Evolutionary conservation across 1,139 yeast species (phyloP).

Genomic region (Ogataea hybrid): DNA sequence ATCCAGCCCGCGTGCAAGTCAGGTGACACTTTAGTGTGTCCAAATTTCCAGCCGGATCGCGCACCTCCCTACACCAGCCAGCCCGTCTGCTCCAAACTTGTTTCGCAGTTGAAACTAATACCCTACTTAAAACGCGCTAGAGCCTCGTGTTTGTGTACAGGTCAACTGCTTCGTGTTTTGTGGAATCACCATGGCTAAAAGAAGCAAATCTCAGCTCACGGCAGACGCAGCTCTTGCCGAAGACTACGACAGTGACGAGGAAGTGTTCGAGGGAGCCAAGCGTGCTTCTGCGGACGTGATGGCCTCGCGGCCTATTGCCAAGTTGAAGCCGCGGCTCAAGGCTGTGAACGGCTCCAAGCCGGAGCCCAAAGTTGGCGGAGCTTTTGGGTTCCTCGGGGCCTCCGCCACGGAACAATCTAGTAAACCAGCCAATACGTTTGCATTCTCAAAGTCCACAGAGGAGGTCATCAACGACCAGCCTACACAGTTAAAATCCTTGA

Average conservation of each 20-base stretch:
- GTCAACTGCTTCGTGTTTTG: conserved; percentile 8
- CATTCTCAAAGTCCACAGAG: conserved; percentile 12
- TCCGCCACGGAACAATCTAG: background rate
- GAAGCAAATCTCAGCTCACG: conserved; percentile 47
- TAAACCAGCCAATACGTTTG: conserved; percentile 7
- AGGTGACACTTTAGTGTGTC: conserved; percentile 1
- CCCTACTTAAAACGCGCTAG: conserved; percentile 7
- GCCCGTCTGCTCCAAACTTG: background rate
- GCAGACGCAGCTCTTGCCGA: conserved; percentile 51
- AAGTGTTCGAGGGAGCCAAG: conserved; percentile 33
- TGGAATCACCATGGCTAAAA: conserved; percentile 40
- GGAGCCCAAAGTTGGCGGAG: conserved; percentile 8
- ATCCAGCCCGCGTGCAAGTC: conserved; percentile 4
- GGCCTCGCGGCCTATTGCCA: conserved; percentile 55
- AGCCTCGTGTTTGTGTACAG: conserved; percentile 36
- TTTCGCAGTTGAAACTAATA: conserved; percentile 6
- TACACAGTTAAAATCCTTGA: conserved; percentile 62
- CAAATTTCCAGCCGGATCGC: background rate
- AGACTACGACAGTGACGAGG: conserved; percentile 40
- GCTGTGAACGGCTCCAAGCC: conserved; percentile 7
- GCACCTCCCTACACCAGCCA: conserved; percentile 2
- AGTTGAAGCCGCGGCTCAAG: conserved; percentile 20
- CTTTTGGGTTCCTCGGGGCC: conserved; percentile 8
- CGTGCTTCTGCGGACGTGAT: conserved; percentile 61
- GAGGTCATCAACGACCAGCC: conserved; percentile 27